A percentile compares a stretch with the other conserved stretches of the same genome.
Evolutionary conservation across 2,329 filamentous ascomycete genomes (phyloP).

Genomic region (Colletotrichum nymphaeae): DNA sequence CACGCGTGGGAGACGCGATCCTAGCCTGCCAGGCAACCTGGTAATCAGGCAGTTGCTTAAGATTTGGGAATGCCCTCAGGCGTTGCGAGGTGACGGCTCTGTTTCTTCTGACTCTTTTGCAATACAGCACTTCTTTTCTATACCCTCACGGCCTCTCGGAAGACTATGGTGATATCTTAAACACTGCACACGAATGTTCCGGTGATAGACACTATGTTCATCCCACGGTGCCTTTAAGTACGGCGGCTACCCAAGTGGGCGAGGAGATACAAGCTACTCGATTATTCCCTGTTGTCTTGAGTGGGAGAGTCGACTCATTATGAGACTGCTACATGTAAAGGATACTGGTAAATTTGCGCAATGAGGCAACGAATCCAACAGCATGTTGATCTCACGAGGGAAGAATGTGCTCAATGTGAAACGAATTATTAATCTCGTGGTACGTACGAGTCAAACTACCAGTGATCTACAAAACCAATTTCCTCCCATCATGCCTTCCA

Average conservation of each 20-base stretch:
- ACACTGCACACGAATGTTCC: too few species aligned
- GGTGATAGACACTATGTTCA: too few species aligned
- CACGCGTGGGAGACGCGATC: neutral
- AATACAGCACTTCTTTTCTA: too few species aligned
- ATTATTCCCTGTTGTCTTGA: neutral
- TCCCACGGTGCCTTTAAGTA: too few species aligned
- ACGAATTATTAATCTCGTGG: slow-evolving; percentile 25
- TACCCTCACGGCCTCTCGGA: too few species aligned
- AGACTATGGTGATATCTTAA: too few species aligned
- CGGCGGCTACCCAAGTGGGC: too few species aligned
- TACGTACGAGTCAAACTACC: slow-evolving; percentile 5
- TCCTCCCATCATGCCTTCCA: slow-evolving; percentile 19
- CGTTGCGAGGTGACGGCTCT: too few species aligned
- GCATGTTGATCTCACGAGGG: neutral
- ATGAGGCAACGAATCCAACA: rapidly evolving
- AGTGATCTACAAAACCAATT: slow-evolving; percentile 32
- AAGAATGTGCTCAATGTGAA: neutral
- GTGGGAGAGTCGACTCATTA: rapidly evolving
- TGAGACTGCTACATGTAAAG: neutral
- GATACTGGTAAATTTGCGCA: too few species aligned
- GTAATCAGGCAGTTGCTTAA: neutral
- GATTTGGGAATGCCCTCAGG: neutral
- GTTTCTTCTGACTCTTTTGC: too few species aligned
- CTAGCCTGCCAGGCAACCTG: neutral
- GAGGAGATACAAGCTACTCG: too few species aligned